Conservation (phyloP, 768 basidiomycete genomes). For the Pleurotus sapidus region DNA sequence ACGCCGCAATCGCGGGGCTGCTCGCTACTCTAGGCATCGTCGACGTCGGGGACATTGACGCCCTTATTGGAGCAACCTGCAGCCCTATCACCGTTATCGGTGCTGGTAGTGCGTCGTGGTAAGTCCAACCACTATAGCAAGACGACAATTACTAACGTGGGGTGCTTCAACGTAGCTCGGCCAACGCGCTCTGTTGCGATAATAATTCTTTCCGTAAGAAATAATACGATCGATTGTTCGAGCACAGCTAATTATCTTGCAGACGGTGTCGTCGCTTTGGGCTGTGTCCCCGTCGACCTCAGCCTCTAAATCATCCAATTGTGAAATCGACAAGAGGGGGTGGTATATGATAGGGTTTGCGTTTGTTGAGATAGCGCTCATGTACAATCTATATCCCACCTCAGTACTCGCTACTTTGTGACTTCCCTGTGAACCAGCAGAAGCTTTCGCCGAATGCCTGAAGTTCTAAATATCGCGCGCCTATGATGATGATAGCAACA, state of each 20-base stretch:
- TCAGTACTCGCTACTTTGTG: no score
- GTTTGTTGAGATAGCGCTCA: no score
- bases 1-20: neutral
- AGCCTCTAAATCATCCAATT: slow-evolving; percentile 5
- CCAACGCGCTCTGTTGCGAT: slow-evolving; percentile 23
- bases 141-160: neutral
- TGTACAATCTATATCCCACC: no score
- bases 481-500: no score
- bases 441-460: no score
- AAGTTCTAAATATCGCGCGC: no score
- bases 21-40: slow-evolving; percentile 20
- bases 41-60: slow-evolving; percentile 11
- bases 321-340: no score
- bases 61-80: slow-evolving; percentile 9
- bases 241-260: neutral
- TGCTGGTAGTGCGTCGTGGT: slow-evolving; percentile 8
- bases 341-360: no score
- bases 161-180: slow-evolving; percentile 9
- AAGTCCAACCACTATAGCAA: neutral
- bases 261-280: slow-evolving; percentile 25
- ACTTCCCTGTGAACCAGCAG: no score
- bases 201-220: slow-evolving; percentile 14
- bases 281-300: slow-evolving; percentile 19
- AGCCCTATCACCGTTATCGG: slow-evolving; percentile 17
- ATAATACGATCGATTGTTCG: slow-evolving; percentile 6